phyloP scores from a whole-genome alignment of 257 asterid genomes.

The Pogostemon cablin region DNA sequence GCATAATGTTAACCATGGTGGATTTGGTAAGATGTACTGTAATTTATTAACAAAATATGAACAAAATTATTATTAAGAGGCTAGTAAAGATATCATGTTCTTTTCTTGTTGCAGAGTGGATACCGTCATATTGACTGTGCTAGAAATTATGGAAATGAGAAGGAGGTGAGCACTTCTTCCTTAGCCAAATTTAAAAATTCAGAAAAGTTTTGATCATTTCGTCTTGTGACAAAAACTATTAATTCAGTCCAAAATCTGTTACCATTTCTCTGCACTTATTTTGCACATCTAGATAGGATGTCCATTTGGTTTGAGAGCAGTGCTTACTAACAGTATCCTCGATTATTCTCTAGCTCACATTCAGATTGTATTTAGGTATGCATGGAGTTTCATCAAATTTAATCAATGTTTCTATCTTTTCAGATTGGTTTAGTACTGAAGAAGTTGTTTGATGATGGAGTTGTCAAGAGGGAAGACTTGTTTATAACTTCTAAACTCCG shows the following conservation, averaged over 20 bases:
- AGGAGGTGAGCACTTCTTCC: conserved; percentile 31
- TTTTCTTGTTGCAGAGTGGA: conserved; percentile 33
- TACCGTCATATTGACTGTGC: conserved; percentile 52
- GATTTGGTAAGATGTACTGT: neutral
- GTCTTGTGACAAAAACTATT: neutral
- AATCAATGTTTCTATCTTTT: conserved; percentile 7
- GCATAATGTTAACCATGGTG: neutral
- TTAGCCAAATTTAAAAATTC: neutral
- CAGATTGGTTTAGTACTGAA: conserved; percentile 74
- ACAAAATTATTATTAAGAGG: neutral
- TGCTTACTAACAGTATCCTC: conserved; percentile 17
- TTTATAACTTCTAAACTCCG: conserved; percentile 85
- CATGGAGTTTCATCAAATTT: neutral
- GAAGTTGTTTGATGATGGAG: conserved; percentile 72
- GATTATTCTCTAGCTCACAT: neutral
- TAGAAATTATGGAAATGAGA: conserved; percentile 42
- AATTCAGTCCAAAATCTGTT: neutral
- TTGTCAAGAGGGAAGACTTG: conserved; percentile 77
- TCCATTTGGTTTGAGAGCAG: neutral
- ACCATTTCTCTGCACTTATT: neutral
- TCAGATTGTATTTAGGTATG: conserved; percentile 1
- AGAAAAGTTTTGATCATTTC: neutral
- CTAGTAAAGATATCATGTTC: neutral
- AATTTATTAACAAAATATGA: neutral
- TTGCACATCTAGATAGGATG: neutral